Percentiles rank a stretch among this genome's conserved stretches.
Conservation (phyloP, 2,329 filamentous ascomycete species). For the Nectriaceae sp. region DNA sequence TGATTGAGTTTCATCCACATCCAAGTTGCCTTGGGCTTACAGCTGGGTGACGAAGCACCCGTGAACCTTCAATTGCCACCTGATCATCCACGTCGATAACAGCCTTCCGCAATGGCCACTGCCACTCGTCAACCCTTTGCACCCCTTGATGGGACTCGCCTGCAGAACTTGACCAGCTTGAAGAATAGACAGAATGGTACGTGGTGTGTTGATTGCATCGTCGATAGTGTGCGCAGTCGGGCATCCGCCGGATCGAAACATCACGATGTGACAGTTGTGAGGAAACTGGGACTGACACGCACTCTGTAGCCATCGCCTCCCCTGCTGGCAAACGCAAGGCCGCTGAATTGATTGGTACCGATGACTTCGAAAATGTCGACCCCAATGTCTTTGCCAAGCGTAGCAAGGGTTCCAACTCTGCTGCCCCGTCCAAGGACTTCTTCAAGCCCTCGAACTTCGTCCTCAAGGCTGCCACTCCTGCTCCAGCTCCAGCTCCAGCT, state of each 20-base stretch:
- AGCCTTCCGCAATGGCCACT: slow-evolving; percentile 52
- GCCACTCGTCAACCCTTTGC: slow-evolving; percentile 72
- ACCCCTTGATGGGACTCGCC: slow-evolving; percentile 67
- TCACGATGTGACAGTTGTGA: slow-evolving; percentile 4
- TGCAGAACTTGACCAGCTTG: slow-evolving; percentile 71
- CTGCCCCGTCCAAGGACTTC: slow-evolving; percentile 44
- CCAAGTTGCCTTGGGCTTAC: no score
- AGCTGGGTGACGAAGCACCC: no score
- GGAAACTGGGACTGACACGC: slow-evolving; percentile 15
- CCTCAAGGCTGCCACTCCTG: slow-evolving; percentile 42
- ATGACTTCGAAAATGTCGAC: slow-evolving; percentile 65
- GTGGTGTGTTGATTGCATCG: slow-evolving; percentile 28
- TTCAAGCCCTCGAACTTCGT: slow-evolving; percentile 52
- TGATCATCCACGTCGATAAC: no score
- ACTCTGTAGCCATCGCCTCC: slow-evolving; percentile 42
- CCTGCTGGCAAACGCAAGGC: slow-evolving; percentile 58
- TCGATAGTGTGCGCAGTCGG: slow-evolving; percentile 4
- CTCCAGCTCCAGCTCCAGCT: slow-evolving; percentile 33
- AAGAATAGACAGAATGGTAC: slow-evolving; percentile 79
- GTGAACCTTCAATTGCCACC: not conserved
- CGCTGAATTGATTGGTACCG: slow-evolving; percentile 48
- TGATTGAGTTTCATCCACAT: not conserved
- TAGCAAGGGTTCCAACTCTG: slow-evolving; percentile 51
- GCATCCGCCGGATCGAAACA: slow-evolving; percentile 7
- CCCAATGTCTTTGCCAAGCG: slow-evolving; percentile 60